These are phyloP conservation scores for Lachancea thermotolerans DNA, from an alignment of 805 yeast species.

Conservation along the genomic window DNA sequence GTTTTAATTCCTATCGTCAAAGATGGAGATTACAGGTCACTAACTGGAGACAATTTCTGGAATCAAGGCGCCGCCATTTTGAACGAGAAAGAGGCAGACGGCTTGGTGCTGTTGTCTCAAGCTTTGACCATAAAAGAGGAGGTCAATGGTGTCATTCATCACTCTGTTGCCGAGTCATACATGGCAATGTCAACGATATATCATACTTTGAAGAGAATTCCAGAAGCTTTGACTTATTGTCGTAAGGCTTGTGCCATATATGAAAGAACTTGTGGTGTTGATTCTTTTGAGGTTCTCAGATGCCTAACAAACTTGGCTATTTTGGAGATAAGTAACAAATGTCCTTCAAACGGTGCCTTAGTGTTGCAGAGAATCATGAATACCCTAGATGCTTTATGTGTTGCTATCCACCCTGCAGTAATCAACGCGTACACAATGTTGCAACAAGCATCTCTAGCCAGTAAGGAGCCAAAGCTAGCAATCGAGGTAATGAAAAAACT, in stretches of 20 bases:
- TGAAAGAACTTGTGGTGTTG: conserved; percentile 79
- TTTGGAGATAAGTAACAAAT: conserved; percentile 56
- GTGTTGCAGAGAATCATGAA: conserved; percentile 54
- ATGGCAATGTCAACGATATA: conserved; percentile 59
- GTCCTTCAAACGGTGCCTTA: conserved; percentile 53
- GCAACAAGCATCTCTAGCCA: conserved; percentile 53
- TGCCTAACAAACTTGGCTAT: conserved; percentile 68
- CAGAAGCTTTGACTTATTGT: conserved; percentile 56
- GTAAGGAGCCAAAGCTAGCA: conserved; percentile 51
- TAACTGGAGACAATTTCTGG: conserved; percentile 68
- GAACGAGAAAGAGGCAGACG: conserved; percentile 43
- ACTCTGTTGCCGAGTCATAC: conserved; percentile 68
- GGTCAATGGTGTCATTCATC: conserved; percentile 73
- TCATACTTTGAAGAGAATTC: conserved; percentile 48
- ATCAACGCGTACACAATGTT: conserved; percentile 44
- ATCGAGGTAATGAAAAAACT: conserved; percentile 48
- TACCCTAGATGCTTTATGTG: conserved; percentile 50
- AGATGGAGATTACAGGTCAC: conserved; percentile 58
- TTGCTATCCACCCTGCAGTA: conserved; percentile 57
- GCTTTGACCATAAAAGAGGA: conserved; percentile 71
- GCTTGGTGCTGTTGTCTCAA: conserved; percentile 59
- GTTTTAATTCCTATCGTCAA: conserved; percentile 71
- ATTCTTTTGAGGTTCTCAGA: conserved; percentile 68
- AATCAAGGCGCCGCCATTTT: conserved; percentile 49
- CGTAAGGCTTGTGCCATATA: conserved; percentile 65